Evolutionary conservation across 352 stramenopile genomes (phyloP).

Genomic region (Aphanomyces astaci): DNA sequence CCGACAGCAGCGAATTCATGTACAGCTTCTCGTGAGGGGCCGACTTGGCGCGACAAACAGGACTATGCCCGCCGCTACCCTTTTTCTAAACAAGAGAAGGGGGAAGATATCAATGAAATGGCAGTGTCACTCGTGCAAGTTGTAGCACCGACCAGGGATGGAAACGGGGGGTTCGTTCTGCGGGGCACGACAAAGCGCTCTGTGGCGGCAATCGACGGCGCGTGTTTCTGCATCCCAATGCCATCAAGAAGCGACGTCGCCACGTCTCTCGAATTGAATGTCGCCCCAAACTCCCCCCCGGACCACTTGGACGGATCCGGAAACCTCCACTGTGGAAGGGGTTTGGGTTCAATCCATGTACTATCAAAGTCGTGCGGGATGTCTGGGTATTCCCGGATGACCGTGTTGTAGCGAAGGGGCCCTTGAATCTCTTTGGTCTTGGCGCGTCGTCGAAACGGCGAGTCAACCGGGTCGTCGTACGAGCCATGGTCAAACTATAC

Average conservation of each 20-base stretch:
- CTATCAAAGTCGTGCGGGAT: constrained; percentile 24
- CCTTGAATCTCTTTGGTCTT: constrained; percentile 65
- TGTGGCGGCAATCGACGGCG: constrained; percentile 34
- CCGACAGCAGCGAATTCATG: constrained; percentile 7
- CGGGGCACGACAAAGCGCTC: constrained; percentile 36
- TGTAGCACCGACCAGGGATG: neutral
- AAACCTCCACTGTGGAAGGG: constrained; percentile 45
- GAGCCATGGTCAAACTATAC: constrained; percentile 38
- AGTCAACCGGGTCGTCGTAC: constrained; percentile 29
- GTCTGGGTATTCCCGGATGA: constrained; percentile 11
- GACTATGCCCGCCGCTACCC: neutral
- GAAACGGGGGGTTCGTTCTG: constrained; percentile 20
- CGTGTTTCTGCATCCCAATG: constrained; percentile 36
- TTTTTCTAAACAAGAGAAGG: neutral
- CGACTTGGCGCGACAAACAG: constrained; percentile 1
- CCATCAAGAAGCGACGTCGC: constrained; percentile 43
- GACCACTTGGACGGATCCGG: constrained; percentile 50
- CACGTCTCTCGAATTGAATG: constrained; percentile 34
- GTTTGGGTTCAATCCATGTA: constrained; percentile 39
- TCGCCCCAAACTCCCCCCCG: constrained; percentile 42
- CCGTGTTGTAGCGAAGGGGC: constrained; percentile 35
- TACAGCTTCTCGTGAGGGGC: neutral
- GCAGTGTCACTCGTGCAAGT: constrained; percentile 32
- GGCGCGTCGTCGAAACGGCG: constrained; percentile 45
- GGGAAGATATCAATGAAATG: too few species aligned